Conservation (phyloP, 306 rosid genomes). For the Lablab purpureus region DNA sequence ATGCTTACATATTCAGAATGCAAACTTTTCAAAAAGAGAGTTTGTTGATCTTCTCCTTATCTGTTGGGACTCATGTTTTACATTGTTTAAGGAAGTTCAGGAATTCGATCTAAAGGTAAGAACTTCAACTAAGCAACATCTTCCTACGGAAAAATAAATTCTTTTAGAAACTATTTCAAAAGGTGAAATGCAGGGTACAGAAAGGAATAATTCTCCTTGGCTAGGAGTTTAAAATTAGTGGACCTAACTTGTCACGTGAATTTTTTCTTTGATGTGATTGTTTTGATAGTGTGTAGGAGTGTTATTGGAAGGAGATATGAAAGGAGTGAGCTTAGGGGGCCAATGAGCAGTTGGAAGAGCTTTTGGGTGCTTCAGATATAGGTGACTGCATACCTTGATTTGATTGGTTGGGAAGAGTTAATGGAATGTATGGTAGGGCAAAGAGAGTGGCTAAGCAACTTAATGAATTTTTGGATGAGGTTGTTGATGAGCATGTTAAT, state of each 20-base stretch:
- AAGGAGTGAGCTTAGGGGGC: neutral
- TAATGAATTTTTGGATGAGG: slow-evolving; percentile 33
- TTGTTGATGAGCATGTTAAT: slow-evolving; percentile 3
- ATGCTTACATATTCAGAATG: no score
- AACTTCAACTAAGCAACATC: no score
- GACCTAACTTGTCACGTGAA: slow-evolving; percentile 37
- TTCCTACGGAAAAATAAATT: no score
- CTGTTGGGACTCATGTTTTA: no score
- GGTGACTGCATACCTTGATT: slow-evolving; percentile 14
- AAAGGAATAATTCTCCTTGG: no score
- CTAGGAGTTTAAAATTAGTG: no score
- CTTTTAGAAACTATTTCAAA: no score
- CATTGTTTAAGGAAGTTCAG: no score
- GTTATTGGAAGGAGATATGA: slow-evolving; percentile 20
- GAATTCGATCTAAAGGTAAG: no score
- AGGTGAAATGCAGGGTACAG: no score
- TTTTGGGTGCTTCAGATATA: slow-evolving; percentile 10
- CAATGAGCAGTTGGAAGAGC: neutral
- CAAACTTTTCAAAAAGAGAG: no score
- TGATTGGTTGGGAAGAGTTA: slow-evolving; percentile 25
- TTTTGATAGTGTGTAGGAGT: slow-evolving; percentile 31
- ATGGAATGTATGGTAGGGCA: slow-evolving; percentile 31
- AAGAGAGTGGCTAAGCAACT: neutral
- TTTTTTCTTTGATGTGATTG: neutral
- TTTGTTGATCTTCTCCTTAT: no score